Percentiles rank a stretch among this genome's conserved stretches.
Conservation (phyloP, 192 early-diverging fungal genomes). For the Coemansia sp. region DNA sequence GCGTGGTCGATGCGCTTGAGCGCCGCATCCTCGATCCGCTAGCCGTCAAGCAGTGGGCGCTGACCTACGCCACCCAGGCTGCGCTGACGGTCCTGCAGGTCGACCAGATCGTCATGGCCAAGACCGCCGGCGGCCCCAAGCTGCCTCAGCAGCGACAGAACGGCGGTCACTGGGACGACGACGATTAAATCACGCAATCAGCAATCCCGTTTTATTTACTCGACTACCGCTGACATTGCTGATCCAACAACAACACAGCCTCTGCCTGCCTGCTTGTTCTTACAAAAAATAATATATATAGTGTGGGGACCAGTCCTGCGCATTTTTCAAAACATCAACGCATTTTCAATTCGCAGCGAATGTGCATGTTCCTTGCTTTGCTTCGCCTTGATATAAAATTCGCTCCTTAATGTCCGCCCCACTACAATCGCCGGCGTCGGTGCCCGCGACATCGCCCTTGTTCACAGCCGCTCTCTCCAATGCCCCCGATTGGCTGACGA, state of each 20-base stretch:
- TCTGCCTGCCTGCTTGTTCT: too few relatives aligned
- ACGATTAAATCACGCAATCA: constrained; percentile 19
- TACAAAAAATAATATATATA: too few relatives aligned
- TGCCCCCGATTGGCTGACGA: neutral
- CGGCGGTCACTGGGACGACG: constrained; percentile 77
- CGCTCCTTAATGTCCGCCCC: neutral
- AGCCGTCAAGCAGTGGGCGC: constrained; percentile 80
- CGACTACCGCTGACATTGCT: too few relatives aligned
- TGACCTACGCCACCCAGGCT: constrained; percentile 86
- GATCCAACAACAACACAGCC: too few relatives aligned
- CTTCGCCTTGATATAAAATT: too few relatives aligned
- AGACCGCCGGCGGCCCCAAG: constrained; percentile 93
- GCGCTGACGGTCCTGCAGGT: constrained; percentile 93
- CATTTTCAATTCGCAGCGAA: too few relatives aligned
- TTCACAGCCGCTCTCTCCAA: too few relatives aligned
- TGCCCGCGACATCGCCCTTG: too few relatives aligned
- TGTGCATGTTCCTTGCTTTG: too few relatives aligned
- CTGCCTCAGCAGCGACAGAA: constrained; percentile 67
- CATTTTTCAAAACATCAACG: too few relatives aligned
- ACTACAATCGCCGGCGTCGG: too few relatives aligned
- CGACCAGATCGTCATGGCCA: constrained; percentile 99
- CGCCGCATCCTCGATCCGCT: constrained; percentile 77
- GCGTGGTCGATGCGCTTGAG: constrained; percentile 64
- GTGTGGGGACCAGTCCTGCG: too few relatives aligned
- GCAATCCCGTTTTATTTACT: neutral